A percentile compares a stretch with the other conserved stretches of the same genome.
phyloP scores from a whole-genome alignment of 2,329 filamentous ascomycete genomes.

The Trichoderma harzianum region DNA sequence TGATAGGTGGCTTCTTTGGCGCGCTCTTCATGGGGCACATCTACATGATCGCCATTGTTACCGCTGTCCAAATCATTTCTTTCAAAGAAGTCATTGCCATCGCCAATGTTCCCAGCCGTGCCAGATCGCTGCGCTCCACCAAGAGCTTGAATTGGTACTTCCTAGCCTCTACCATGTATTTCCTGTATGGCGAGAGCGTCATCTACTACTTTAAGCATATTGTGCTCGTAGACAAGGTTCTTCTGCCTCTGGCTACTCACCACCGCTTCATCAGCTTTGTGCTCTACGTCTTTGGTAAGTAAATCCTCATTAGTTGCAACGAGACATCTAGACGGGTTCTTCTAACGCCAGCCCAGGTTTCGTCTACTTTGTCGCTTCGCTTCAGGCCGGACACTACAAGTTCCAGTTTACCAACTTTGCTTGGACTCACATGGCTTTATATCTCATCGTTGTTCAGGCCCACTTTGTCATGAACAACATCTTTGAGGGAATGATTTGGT shows the following conservation, averaged over 20 bases:
- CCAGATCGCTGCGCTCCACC: constrained; percentile 85
- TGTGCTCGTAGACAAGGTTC: constrained; percentile 86
- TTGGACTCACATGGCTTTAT: constrained; percentile 99
- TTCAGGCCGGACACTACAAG: constrained; percentile 93
- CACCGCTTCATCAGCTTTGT: constrained; percentile 98
- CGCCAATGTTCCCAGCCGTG: constrained; percentile 87
- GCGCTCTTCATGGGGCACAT: constrained; percentile 95
- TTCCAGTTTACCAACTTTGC: constrained; percentile 99
- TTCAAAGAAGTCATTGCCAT: constrained; percentile 99
- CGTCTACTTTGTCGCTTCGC: constrained; percentile 93
- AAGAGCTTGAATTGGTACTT: constrained; percentile 99
- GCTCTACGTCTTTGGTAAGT: constrained; percentile 89
- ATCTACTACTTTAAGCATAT: constrained; percentile 99
- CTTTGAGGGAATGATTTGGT: constrained; percentile 99
- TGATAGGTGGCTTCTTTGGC: constrained; percentile 90
- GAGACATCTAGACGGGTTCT: not conserved
- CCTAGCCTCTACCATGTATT: constrained; percentile 98
- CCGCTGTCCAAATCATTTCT: constrained; percentile 89
- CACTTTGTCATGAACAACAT: constrained; percentile 99
- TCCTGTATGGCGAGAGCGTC: constrained; percentile 95
- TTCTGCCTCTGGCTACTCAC: constrained; percentile 91
- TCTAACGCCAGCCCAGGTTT: constrained; percentile 63
- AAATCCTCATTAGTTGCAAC: not conserved
- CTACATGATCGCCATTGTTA: constrained; percentile 92
- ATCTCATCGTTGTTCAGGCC: constrained; percentile 94